Evolutionary conservation across 345 rosid species (phyloP), one percentile per base, ranked within the genome.

Genomic region (Streptanthus diversifolius): DNA sequence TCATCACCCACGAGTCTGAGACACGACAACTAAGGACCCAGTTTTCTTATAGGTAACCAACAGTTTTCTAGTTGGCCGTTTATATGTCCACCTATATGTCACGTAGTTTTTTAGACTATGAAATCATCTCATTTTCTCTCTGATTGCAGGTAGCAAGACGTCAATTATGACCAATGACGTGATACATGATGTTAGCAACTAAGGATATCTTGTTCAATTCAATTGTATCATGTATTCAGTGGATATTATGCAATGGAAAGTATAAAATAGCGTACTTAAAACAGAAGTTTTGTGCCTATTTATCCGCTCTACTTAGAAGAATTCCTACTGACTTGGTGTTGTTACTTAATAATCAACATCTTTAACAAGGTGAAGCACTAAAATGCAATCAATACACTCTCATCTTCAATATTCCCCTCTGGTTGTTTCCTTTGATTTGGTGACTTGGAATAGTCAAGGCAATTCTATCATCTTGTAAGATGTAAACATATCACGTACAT

Each of bases 221-320:
- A 68, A 62, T 27, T 75, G 79, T 75, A 53, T 61, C 65, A 75
- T 75, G 58, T 75, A 75, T 68, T 62, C 56, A 41, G n/a, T 60
- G 13, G 32, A 68, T 61, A 44, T 61, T 62, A 32, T 52, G 51
- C 64, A 33, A 44, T 52, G 69, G 29, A 32, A 60, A 68, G 25
- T 66, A 19, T 66, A 45, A 57, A 19, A 33, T 12, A 48, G 55
- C 4, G 19, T 73, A 14, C 24, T 54, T 72, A 4, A 32, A 49
- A 27, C n/a, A 24, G 3, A 75, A 61, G 43, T 35, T 68, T 62
- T 68, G 65, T 75, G 49, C 64, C 51, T 24, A 52, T 68, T 15
- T 75, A 60, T 59, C 33, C 22, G 22, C 41, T 52, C 25, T 68
- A 41, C 39, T 15, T 57, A 14, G 5, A 44, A 56, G 12, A 45